Percentiles rank a stretch among this genome's conserved stretches.
Conservation (phyloP, 2,329 filamentous ascomycete genomes). For the Stachybotrys echinatus region DNA sequence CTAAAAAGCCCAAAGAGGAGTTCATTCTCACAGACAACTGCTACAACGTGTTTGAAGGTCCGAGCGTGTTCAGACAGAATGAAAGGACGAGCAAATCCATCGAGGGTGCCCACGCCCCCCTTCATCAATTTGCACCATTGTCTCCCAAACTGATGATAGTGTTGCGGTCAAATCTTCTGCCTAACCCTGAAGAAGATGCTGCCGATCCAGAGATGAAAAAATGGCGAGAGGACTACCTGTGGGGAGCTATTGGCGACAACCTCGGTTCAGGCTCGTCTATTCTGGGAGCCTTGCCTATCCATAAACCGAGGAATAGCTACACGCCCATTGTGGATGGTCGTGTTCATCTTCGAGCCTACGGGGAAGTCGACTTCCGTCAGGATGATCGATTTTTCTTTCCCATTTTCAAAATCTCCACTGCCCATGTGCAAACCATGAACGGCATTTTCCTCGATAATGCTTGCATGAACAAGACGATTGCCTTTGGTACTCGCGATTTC, state of each 20-base stretch:
- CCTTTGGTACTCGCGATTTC: neutral
- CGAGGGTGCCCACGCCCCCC: slow-evolving; percentile 3
- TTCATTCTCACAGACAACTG: slow-evolving; percentile 15
- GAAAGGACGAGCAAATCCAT: slow-evolving; percentile 8
- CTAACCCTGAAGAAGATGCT: slow-evolving; percentile 16
- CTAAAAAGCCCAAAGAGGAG: slow-evolving; percentile 11
- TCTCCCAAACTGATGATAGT: slow-evolving; percentile 21
- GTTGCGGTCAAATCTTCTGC: slow-evolving; percentile 13
- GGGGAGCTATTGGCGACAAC: neutral
- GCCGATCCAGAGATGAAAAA: slow-evolving; percentile 1
- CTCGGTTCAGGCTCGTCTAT: neutral
- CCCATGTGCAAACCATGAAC: neutral
- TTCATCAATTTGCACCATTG: slow-evolving; percentile 22
- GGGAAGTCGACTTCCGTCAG: neutral
- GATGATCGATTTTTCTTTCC: neutral
- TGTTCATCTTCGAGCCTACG: too few species aligned
- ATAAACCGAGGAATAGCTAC: neutral
- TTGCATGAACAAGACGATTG: neutral
- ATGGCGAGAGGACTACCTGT: neutral
- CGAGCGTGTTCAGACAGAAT: slow-evolving; percentile 9
- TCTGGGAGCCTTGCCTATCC: neutral
- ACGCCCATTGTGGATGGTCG: neutral
- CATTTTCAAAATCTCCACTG: neutral
- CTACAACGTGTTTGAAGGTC: slow-evolving; percentile 21
- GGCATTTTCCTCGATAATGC: neutral